Conservation (phyloP, 164 flowering plant species). For the Magnolia changhungtana region DNA sequence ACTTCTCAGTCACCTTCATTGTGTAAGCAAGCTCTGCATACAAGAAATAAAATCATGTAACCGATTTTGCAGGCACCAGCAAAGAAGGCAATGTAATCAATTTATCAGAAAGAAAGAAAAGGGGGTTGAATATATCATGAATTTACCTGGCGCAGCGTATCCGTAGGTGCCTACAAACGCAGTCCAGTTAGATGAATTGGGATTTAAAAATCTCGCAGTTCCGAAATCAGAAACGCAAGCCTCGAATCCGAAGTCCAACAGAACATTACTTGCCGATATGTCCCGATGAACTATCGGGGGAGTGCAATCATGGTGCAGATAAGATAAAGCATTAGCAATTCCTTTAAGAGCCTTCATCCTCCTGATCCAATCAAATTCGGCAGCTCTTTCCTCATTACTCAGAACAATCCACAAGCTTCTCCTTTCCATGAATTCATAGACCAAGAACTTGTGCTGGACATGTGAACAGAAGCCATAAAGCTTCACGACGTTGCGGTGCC, state of each 20-base stretch:
- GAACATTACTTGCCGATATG: constrained; percentile 10
- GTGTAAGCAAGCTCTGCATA: constrained; percentile 51
- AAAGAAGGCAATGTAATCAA: neutral
- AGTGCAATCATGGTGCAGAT: constrained; percentile 13
- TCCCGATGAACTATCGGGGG: constrained; percentile 15
- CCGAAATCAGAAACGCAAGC: constrained; percentile 18
- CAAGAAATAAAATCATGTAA: neutral
- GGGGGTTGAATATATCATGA: neutral
- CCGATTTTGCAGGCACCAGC: no score
- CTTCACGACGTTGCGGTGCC: constrained; percentile 14
- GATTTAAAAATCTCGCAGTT: constrained; percentile 7
- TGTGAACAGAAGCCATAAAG: constrained; percentile 8
- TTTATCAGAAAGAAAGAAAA: neutral
- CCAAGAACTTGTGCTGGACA: neutral
- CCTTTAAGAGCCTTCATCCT: constrained; percentile 11
- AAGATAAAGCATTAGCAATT: constrained; percentile 8
- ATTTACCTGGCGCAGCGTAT: constrained; percentile 16
- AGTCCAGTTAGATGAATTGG: constrained; percentile 7
- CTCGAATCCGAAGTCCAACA: constrained; percentile 7
- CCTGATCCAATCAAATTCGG: constrained; percentile 12
- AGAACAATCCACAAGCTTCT: constrained; percentile 5
- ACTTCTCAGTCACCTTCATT: constrained; percentile 50
- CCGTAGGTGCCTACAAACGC: constrained; percentile 12
- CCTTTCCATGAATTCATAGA: constrained; percentile 13
- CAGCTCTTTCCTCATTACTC: neutral